Evolutionary conservation across 805 yeast species (phyloP), one percentile per base, ranked within the genome.

Genomic region (Candida sithepensis): DNA sequence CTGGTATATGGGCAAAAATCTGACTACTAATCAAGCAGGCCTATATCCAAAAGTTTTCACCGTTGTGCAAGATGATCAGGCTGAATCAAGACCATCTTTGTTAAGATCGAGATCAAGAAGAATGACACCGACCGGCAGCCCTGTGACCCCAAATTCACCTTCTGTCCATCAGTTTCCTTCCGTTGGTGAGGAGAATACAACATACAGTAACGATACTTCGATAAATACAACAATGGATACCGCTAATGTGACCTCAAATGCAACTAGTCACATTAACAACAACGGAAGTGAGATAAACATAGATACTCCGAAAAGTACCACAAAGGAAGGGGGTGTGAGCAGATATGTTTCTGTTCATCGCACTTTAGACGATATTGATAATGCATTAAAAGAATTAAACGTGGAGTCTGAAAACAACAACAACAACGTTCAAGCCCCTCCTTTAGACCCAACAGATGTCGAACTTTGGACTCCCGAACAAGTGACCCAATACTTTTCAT

Each of bases 1-100:
- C 16, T 94, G 99, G 99, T 94, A 85, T 62, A 85, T 88, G 77
- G 96, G 97, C 3, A 82, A 81, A 50, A 91, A 91, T 57, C 61
- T 88, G 43, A 61, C 78, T 43, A 82, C 92, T 0, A 78, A 80
- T 45, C 77, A 79, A 45, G 92, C 88, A 12, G 99, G 99, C 0
- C 70, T 92, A 38, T 94, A 90, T 61, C 99, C 99, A 13, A 87
- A 86, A 55, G 81, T 89, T 3, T 92, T 92, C 65, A 84, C 51
- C 38, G 18, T 49, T 2, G 30, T 48, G 12, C 23, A 38, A 19
- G 50, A 48, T 37, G 53, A 51, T 12, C 47, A 48, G 5, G 32
- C 21, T 18, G 39, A 41, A 9, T 47, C 45, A 34, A 54, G 51
- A 28, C 79, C 82, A 1, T 49, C 75, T 1, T 56, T 81, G 9